Evolutionary conservation across 2,329 filamentous ascomycete genomes (phyloP), one percentile per base, ranked within the genome.

Genomic region (Beauveria sp.): DNA sequence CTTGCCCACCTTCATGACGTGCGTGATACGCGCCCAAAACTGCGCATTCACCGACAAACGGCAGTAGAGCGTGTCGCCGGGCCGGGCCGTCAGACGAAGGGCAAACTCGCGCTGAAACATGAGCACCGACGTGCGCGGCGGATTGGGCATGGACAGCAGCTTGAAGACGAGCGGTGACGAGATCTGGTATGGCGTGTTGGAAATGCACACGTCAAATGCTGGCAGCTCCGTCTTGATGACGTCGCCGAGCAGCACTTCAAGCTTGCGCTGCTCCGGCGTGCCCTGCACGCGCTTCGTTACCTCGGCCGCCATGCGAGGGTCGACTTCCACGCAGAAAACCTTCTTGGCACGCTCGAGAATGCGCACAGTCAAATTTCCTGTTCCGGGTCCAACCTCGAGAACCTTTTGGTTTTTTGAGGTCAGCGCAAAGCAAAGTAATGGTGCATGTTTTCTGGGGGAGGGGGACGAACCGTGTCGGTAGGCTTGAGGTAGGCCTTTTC

Each of bases 61-160:
- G 66, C 87, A 92, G 79, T 97, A 98, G 9, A 98, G 84, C 58
- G 91, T 84, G 71, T 97, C 93, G 9, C 91, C 91, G 0, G 93
- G 91, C 50, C 88, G 87, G 16, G 95, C 95, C 61, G 96, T 93
- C 42, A 98, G 79, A 45, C 93, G 86, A 73, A 96, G 86, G 20
- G 93, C 93, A 70, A 97, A 97, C 77, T 98, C 93, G 70, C 92
- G 86, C 78, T 98, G 93, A 70, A 96, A 95, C 92, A 96, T 96
- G 76, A 98, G 91, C 66, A 98, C 85, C 68, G 89, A 93, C 63
- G 86, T 86, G 40, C 93, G 81, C 0, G 95, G 95, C 0, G 92
- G 88, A 49, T 91, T 91, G 5, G 85, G 86, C 65, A 93, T 86
- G 30, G 90, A 85, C 57, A 98, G 84, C 52, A 98, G 86, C 75